Conservation (phyloP, 2,329 filamentous ascomycete genomes). For the Sporothrix inflata region DNA sequence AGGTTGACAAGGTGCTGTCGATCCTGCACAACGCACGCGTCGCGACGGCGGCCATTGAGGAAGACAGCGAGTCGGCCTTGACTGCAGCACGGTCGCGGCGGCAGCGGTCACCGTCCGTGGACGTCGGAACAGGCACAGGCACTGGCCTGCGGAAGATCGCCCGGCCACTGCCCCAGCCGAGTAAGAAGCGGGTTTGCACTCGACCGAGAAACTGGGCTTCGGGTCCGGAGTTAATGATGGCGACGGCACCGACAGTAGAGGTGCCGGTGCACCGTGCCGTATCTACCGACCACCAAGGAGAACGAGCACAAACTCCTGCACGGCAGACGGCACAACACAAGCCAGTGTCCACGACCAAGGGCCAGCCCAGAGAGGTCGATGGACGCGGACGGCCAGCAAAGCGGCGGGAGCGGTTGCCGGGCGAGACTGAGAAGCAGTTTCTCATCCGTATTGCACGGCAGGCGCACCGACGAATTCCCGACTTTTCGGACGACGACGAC, state of each 20-base stretch:
- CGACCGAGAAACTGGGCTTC: constrained; percentile 2
- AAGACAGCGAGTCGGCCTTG: not conserved
- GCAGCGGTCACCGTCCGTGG: not conserved
- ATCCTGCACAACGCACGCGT: constrained; percentile 70
- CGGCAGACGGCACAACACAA: not conserved
- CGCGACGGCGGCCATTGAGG: constrained; percentile 39
- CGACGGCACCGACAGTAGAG: constrained; percentile 36
- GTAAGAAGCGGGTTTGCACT: not conserved
- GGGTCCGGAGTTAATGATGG: constrained; percentile 28
- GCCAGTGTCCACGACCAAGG: not conserved
- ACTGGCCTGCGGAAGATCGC: not conserved
- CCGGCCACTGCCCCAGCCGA: constrained; percentile 4
- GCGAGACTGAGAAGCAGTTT: constrained; percentile 53
- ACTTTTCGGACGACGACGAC: constrained; percentile 31
- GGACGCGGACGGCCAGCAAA: constrained; percentile 45
- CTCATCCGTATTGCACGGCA: constrained; percentile 52
- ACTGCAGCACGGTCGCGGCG: not conserved
- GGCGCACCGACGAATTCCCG: constrained; percentile 34
- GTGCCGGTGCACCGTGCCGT: not conserved
- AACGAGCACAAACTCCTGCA: not conserved
- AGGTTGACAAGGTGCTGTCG: constrained; percentile 70
- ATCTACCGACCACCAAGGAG: not conserved
- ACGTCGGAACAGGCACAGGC: not conserved
- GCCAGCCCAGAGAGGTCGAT: constrained; percentile 26
- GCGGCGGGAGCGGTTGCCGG: constrained; percentile 44